Percentiles rank a stretch among this genome's conserved stretches.
Evolutionary conservation across 805 yeast species (phyloP).

Genomic region (Yamadazyma laniorum): DNA sequence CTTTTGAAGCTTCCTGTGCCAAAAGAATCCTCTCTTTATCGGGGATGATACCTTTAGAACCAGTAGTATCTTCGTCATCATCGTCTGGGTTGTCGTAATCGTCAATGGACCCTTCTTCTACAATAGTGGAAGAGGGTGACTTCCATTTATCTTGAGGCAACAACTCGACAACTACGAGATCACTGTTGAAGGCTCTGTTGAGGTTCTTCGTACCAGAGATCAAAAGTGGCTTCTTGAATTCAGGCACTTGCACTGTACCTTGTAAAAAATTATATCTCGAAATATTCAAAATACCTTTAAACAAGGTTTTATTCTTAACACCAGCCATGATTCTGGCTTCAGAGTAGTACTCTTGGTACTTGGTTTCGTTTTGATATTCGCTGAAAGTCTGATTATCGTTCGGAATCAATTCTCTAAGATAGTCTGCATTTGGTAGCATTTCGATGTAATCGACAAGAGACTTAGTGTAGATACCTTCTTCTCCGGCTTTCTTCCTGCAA

Average conservation of each 20-base stretch:
- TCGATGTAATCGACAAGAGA: conserved; percentile 70
- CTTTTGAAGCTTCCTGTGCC: conserved; percentile 71
- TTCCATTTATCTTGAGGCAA: conserved; percentile 87
- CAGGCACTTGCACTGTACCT: conserved; percentile 71
- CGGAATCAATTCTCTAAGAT: conserved; percentile 77
- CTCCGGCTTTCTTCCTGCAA: conserved; percentile 56
- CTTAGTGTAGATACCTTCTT: conserved; percentile 53
- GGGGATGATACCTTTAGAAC: conserved; percentile 43
- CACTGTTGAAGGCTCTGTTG: conserved; percentile 91
- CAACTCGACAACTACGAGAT: conserved; percentile 84
- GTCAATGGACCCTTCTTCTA: conserved; percentile 70
- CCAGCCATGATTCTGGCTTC: conserved; percentile 89
- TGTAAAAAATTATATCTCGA: conserved; percentile 87
- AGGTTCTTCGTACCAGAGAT: conserved; percentile 79
- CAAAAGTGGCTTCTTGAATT: conserved; percentile 77
- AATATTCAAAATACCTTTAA: conserved; percentile 79
- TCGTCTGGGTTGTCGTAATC: conserved; percentile 60
- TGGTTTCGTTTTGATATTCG: conserved; percentile 42
- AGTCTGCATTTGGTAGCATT: conserved; percentile 66
- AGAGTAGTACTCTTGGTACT: conserved; percentile 75
- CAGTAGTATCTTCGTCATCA: conserved; percentile 33
- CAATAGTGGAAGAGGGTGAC: conserved; percentile 72
- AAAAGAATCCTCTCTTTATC: conserved; percentile 71
- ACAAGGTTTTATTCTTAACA: conserved; percentile 77
- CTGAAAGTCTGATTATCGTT: conserved; percentile 16